A percentile compares a stretch with the other conserved stretches of the same genome.
These are phyloP conservation scores for Carex kokanica DNA, from an alignment of 176 grass and related monocot species.

Conservation along the genomic window DNA sequence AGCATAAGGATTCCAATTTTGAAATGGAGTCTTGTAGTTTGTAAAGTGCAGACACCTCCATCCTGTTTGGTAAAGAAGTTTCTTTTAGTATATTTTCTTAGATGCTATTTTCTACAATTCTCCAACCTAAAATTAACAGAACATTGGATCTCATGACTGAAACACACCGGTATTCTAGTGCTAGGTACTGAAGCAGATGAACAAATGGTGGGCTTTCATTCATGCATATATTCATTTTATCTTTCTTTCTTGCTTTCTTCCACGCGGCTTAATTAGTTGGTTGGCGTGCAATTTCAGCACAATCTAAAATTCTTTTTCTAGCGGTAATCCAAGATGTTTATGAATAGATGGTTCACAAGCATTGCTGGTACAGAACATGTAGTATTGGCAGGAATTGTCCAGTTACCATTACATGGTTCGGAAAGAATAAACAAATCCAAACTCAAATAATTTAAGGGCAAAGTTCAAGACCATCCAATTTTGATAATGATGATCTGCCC, in stretches of 20 bases:
- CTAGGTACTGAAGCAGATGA: neutral
- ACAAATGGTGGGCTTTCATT: neutral
- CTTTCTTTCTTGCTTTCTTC: neutral
- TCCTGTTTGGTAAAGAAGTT: constrained; percentile 26
- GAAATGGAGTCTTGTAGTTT: constrained; percentile 40
- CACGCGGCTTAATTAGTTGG: neutral
- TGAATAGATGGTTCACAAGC: neutral
- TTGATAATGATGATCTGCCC: neutral
- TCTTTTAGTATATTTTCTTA: constrained; percentile 7
- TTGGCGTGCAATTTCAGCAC: neutral
- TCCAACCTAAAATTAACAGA: neutral
- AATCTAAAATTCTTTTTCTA: neutral
- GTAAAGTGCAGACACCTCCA: constrained; percentile 33
- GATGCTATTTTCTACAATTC: neutral
- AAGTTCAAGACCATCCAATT: neutral
- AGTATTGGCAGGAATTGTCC: neutral
- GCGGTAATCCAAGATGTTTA: neutral
- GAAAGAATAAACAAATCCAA: neutral
- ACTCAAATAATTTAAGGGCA: neutral
- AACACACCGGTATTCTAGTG: neutral
- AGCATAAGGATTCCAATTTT: constrained; percentile 36
- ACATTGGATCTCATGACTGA: neutral
- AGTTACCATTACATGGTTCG: neutral
- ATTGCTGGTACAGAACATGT: neutral
- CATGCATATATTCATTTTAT: neutral